These are phyloP conservation scores for Cryptosporidium ryanae DNA, from an alignment of 169 alveolate genomes.

Conservation along the genomic window DNA sequence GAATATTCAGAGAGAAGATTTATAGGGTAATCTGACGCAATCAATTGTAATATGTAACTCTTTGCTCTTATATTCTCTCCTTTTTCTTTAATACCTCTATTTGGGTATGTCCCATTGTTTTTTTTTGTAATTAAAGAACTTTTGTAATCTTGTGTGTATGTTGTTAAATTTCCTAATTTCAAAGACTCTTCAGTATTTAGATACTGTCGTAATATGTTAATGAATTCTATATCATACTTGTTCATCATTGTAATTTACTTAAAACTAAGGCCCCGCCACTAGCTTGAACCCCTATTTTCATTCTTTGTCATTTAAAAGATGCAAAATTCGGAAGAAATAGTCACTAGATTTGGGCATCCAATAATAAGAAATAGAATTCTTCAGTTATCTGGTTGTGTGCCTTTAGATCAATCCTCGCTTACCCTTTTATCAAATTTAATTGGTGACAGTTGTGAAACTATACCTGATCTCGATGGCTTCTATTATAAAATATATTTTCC, in stretches of 20 bases:
- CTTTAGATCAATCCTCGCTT: too few relatives aligned
- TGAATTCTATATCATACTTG: slow-evolving; percentile 39
- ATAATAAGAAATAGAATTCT: slow-evolving; percentile 21
- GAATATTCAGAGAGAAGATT: slow-evolving; percentile 19
- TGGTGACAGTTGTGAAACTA: slow-evolving; percentile 15
- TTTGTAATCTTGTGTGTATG: background rate
- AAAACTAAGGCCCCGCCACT: background rate
- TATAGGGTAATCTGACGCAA: slow-evolving; percentile 53
- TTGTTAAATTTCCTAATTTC: background rate
- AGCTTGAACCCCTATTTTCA: background rate
- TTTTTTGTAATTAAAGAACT: background rate
- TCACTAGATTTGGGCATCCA: slow-evolving; percentile 28
- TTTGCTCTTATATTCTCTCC: background rate
- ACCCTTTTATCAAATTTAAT: slow-evolving; percentile 3
- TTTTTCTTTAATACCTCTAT: background rate
- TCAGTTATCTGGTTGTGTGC: background rate
- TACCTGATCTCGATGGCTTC: slow-evolving; percentile 32
- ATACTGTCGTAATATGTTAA: slow-evolving; percentile 3
- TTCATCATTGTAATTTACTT: slow-evolving; percentile 7
- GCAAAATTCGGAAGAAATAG: slow-evolving; percentile 32
- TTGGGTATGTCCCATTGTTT: background rate
- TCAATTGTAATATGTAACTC: slow-evolving; percentile 28
- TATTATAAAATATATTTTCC: slow-evolving; percentile 30
- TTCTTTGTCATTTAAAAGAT: slow-evolving; percentile 15
- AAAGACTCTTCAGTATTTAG: background rate